Evolutionary conservation across 495 filamentous ascomycete species (phyloP), one percentile per base, ranked within the genome.

Genomic region (Talaromyces wortmannii): DNA sequence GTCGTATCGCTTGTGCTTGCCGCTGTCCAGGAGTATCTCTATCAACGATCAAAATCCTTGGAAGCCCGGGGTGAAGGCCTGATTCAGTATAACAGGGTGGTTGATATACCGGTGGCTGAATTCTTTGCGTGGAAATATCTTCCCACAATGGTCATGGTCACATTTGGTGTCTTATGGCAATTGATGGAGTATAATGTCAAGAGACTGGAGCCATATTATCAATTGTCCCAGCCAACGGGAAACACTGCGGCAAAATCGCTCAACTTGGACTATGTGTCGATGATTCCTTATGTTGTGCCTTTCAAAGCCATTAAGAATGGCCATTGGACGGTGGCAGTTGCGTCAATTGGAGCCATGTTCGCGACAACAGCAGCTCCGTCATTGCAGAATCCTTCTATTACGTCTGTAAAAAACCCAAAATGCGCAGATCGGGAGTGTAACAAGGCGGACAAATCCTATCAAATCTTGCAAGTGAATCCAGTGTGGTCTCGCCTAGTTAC

Each of bases 121-220:
- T 90, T 87, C 62, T 87, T 89, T 59, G 69, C 77, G 44, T 83
- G 88, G 76, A 89, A 88, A 60, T 90, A 90, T 61, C 70, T 88
- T 17, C 87, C 87, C 0, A 87, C 83, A 0, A 61, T 89, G 5
- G 67, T 88, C 18, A 79, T 83, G 47, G 87, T 90, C 40, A 71
- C 78, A 0, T 91, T 84, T 60, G 88, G 88, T 63, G 81, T 91
- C 12, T 53, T 90, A 15, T 90, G 86, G 85, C 86, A 89, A 64
- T 74, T 85, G 45, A 81, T 83, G 46, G 86, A 89, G 68, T 86
- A 86, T 50, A 86, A 90, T 56, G 81, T 90, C 11, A 86, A 83
- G 67, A 83, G 88, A 6, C 66, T 89, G 7, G 88, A 91, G 62
- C 80, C 87, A 1, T 90, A 83, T 58, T 90, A 87, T 55, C 87